Base-by-base conservation (phyloP, 768 basidiomycete species). In the Dioszegia crocea region DNA sequence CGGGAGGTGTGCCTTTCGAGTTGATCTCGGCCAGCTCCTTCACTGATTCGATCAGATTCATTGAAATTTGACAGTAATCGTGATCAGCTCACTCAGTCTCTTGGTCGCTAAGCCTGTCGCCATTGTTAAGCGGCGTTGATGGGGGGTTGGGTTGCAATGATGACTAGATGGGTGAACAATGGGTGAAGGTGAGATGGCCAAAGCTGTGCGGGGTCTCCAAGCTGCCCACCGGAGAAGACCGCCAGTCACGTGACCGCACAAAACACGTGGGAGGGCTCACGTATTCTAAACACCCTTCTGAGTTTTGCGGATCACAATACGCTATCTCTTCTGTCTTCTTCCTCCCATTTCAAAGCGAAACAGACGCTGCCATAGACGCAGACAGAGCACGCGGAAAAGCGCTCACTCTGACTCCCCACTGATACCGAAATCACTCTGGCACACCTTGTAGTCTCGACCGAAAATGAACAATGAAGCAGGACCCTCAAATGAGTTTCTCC, bases 1-100 rank as follows among this genome's bases (percentile, higher is more conserved):
- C 75, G 14, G 51, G 56, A 12, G 75, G 72, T 14, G 70, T 72
- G 10, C 73, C 73, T 45, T 70, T 68, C 10, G 53, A 43, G 10
- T 67, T 53, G 59, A 76, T 69, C n/a, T 70, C 67, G 12, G 53
- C 38, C 5, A 76, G 65, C 58, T 76, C 75, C 48, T 76, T 76
- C 64, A 68, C 73, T 74, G 39, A n/a, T 31, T 30, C 3, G 23
- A 6, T 52, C 4, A 38, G 30, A 23, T 30, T 24, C 41, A 21
- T n/a, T n/a, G n/a, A n/a, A n/a, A n/a, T n/a, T n/a, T n/a, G 24
- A 40, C 17, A 29, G 44, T 26, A 23, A 6, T 11, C 5, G 19
- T 5, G 21, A 21, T 0, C n/a, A 14, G 40, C 65, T 50, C 36
- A 72, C 70, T 65, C 17, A 72, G 59, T 4, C 70, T 60, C 43